Percentiles rank a stretch among this genome's conserved stretches.
These are phyloP conservation scores for Moricandia arvensis DNA, from an alignment of 345 rosid species.

Conservation along the genomic window DNA sequence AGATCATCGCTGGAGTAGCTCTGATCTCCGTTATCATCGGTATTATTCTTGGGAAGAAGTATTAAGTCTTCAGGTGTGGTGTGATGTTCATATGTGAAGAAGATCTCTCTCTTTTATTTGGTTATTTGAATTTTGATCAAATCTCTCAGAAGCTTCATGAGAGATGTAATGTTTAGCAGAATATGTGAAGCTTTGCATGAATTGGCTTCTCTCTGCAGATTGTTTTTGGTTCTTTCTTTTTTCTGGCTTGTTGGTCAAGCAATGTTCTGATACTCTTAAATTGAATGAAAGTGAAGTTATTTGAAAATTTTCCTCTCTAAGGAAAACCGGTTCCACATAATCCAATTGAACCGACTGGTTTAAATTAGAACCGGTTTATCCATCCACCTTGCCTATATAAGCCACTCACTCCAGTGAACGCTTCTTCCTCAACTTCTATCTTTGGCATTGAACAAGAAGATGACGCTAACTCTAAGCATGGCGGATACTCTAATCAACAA, in stretches of 20 bases:
- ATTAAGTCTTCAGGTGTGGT: slow-evolving; percentile 41
- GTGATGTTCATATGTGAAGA: slow-evolving; percentile 27
- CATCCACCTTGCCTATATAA: not conserved
- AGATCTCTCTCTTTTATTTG: slow-evolving; percentile 9
- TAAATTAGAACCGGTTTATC: not conserved
- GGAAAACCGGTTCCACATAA: not conserved
- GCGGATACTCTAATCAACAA: slow-evolving; percentile 21
- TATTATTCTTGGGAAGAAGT: slow-evolving; percentile 71
- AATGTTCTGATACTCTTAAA: slow-evolving; percentile 12
- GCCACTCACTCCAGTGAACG: not conserved
- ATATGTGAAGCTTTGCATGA: slow-evolving; percentile 10
- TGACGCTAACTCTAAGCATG: slow-evolving; percentile 16
- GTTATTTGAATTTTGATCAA: slow-evolving; percentile 26
- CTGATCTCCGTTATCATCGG: slow-evolving; percentile 74
- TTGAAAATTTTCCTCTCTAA: not conserved
- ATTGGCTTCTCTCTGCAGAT: slow-evolving; percentile 30
- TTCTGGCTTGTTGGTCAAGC: slow-evolving; percentile 36
- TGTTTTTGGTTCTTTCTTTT: slow-evolving; percentile 11
- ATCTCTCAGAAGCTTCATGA: slow-evolving; percentile 15
- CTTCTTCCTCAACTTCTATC: not conserved
- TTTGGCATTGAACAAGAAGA: not conserved
- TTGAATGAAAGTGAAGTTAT: slow-evolving; percentile 20
- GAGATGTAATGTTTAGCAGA: slow-evolving; percentile 20
- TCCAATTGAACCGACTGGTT: slow-evolving; percentile 13
- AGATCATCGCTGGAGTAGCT: slow-evolving; percentile 65